Evolutionary conservation across 1,139 yeast species (phyloP).

Genomic region (Candida albicans): DNA sequence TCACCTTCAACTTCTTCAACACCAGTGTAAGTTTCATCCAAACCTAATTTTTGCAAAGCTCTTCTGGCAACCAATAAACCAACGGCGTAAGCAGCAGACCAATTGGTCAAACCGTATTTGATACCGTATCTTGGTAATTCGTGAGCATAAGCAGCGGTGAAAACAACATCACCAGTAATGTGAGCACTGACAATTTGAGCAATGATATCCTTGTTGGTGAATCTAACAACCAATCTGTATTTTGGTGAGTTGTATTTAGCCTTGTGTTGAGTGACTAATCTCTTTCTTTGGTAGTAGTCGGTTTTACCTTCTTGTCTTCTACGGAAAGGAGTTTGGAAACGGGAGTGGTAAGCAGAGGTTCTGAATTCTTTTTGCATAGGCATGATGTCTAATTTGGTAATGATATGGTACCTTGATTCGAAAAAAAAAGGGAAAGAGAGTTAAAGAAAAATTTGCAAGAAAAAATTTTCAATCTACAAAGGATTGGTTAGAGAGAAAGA

Average conservation of each 20-base stretch:
- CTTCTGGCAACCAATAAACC: conserved; percentile 99
- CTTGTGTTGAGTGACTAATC: conserved; percentile 99
- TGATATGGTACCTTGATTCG: not conserved
- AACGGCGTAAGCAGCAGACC: conserved; percentile 99
- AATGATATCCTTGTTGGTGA: conserved; percentile 99
- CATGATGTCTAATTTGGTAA: conserved; percentile 48
- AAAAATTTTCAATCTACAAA: too few species aligned
- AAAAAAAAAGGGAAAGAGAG: not conserved
- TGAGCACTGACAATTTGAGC: conserved; percentile 96
- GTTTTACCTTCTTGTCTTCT: conserved; percentile 99
- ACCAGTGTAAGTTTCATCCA: conserved; percentile 97
- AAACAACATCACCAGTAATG: conserved; percentile 94
- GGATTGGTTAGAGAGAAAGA: too few species aligned
- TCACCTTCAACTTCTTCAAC: conserved; percentile 99
- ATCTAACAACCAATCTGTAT: conserved; percentile 99
- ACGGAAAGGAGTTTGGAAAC: conserved; percentile 99
- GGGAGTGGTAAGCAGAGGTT: conserved; percentile 95
- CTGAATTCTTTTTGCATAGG: conserved; percentile 72
- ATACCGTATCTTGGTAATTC: conserved; percentile 99
- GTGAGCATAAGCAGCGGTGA: conserved; percentile 98
- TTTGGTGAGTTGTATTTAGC: conserved; percentile 99
- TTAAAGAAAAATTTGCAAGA: too few species aligned
- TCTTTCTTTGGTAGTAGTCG: conserved; percentile 99
- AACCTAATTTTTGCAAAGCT: conserved; percentile 95
- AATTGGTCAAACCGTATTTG: conserved; percentile 98